These are phyloP conservation scores for Saturnispora zaruensis DNA, from an alignment of 805 yeast genomes.

Conservation along the genomic window DNA sequence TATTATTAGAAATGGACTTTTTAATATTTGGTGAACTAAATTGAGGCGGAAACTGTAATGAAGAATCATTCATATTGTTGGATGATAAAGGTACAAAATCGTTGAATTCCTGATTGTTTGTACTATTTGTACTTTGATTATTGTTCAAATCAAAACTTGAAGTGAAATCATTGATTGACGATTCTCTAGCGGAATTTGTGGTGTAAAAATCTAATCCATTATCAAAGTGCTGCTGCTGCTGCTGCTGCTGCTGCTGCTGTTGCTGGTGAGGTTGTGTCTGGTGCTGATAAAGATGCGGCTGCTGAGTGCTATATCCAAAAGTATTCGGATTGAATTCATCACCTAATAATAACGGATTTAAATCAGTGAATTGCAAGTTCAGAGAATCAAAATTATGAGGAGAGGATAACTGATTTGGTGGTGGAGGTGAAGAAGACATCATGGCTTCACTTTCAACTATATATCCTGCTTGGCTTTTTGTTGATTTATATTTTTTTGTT, in stretches of 20 bases:
- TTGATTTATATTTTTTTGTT: background rate
- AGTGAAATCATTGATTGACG: background rate
- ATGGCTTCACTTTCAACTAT: conserved; percentile 11
- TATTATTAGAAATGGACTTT: conserved; percentile 10
- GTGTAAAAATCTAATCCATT: background rate
- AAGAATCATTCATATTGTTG: conserved; percentile 16
- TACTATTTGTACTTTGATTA: background rate
- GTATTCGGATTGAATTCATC: background rate
- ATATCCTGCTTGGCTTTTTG: background rate
- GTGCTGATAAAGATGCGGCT: background rate
- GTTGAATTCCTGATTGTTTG: conserved; percentile 13
- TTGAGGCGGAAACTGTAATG: conserved; percentile 22
- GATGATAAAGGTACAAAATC: conserved; percentile 26
- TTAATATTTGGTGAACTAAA: conserved; percentile 17
- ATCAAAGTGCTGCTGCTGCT: background rate
- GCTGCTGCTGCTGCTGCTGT: conserved; percentile 7
- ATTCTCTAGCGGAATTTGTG: background rate
- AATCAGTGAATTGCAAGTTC: background rate
- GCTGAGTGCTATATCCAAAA: background rate
- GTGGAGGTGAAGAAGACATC: conserved; percentile 33
- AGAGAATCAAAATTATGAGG: background rate
- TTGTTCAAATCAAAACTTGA: conserved; percentile 2
- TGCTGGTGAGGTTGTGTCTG: conserved; percentile 5
- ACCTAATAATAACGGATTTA: background rate
- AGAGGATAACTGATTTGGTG: conserved; percentile 9